Evolutionary conservation across 495 filamentous ascomycete genomes (phyloP).

Genomic region (Neurospora sp.): DNA sequence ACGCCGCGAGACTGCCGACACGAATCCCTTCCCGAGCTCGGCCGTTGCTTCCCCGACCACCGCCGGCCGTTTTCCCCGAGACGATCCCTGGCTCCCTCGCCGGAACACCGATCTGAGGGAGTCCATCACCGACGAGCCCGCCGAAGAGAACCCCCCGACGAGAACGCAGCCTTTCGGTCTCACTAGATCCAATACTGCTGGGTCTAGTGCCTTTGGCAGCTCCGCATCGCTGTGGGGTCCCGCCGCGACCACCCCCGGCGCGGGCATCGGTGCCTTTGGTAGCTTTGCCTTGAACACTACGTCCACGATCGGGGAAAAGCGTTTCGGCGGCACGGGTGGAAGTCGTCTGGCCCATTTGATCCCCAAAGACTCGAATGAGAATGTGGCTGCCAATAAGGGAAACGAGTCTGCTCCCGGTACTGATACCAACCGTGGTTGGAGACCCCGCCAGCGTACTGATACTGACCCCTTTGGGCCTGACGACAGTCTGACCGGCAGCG

Average conservation of each 20-base stretch:
- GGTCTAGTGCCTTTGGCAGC: slow-evolving; percentile 28
- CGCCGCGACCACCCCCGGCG: slow-evolving; percentile 33
- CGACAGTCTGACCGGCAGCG: slow-evolving; percentile 56
- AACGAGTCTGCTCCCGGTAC: slow-evolving; percentile 20
- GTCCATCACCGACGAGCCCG: slow-evolving; percentile 38
- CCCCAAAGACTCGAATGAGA: slow-evolving; percentile 66
- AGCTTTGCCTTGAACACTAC: slow-evolving; percentile 54
- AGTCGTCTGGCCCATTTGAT: slow-evolving; percentile 80
- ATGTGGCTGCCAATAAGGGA: slow-evolving; percentile 31
- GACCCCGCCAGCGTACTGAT: slow-evolving; percentile 53
- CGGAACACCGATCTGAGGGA: slow-evolving; percentile 54
- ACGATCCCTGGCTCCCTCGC: slow-evolving; percentile 54
- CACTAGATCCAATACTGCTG: slow-evolving; percentile 57
- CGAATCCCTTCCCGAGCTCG: slow-evolving; percentile 50
- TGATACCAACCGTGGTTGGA: slow-evolving; percentile 33
- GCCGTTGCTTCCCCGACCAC: slow-evolving; percentile 40
- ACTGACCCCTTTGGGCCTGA: slow-evolving; percentile 75
- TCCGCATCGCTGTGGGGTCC: slow-evolving; percentile 60
- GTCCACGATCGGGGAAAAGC: slow-evolving; percentile 57
- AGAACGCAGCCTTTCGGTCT: slow-evolving; percentile 48
- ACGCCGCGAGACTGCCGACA: slow-evolving; percentile 82
- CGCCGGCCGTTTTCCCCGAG: slow-evolving; percentile 36
- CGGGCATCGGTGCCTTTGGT: slow-evolving; percentile 78
- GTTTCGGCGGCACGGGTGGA: slow-evolving; percentile 58
- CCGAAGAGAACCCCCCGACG: slow-evolving; percentile 22